Evolutionary conservation across 2,329 filamentous ascomycete species (phyloP).

Genomic region (Elsinoe perseae): DNA sequence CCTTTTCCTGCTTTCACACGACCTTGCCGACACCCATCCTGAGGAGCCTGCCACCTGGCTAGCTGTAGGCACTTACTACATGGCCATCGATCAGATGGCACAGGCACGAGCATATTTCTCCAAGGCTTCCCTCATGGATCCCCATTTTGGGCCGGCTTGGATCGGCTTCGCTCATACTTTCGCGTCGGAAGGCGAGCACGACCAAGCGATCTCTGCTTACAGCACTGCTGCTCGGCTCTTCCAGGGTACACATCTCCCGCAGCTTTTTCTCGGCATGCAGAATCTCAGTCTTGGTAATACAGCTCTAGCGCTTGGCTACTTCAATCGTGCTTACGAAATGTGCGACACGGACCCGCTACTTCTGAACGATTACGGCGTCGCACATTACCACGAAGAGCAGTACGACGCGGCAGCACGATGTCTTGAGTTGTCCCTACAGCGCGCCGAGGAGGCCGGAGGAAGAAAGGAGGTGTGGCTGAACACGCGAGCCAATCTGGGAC

Average conservation of each 20-base stretch:
- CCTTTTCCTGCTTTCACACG: constrained; percentile 85
- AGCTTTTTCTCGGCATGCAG: constrained; percentile 96
- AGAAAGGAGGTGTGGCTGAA: constrained; percentile 79
- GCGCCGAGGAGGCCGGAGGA: constrained; percentile 67
- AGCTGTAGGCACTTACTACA: constrained; percentile 91
- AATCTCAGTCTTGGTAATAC: constrained; percentile 95
- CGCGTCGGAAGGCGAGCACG: constrained; percentile 92
- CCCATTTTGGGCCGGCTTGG: constrained; percentile 95
- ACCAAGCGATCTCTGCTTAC: constrained; percentile 96
- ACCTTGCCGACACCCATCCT: constrained; percentile 83
- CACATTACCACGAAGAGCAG: constrained; percentile 86
- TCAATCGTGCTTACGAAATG: constrained; percentile 76
- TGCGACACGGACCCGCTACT: constrained; percentile 82
- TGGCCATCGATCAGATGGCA: constrained; percentile 78
- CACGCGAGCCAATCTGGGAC: constrained; percentile 79
- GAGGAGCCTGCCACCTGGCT: constrained; percentile 89
- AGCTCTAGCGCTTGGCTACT: constrained; percentile 85
- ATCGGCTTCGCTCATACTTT: constrained; percentile 99
- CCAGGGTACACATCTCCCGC: constrained; percentile 91
- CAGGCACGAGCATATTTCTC: constrained; percentile 94
- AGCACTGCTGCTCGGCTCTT: constrained; percentile 90
- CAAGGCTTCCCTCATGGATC: constrained; percentile 95
- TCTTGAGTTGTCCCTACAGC: constrained; percentile 67
- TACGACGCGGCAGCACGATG: constrained; percentile 66
- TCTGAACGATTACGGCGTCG: constrained; percentile 90